Base-by-base conservation (phyloP, 345 rosid species). In the Arabidopsis suecica region DNA sequence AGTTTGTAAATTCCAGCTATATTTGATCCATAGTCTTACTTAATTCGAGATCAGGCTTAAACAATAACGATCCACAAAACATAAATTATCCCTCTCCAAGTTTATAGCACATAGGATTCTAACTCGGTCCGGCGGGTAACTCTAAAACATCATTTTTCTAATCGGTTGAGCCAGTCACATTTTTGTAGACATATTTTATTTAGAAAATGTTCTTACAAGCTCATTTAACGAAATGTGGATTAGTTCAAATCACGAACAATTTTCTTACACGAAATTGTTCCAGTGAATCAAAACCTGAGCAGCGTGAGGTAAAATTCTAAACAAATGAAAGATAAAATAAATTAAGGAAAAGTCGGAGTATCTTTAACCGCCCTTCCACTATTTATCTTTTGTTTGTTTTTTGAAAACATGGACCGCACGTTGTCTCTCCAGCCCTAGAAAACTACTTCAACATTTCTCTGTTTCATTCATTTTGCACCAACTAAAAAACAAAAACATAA, bases 391-490 rank as follows among this genome's bases (percentile, higher is more conserved):
- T 40, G 20, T 37, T 9, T 37, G 16, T 12, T 18, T 47, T 0
- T 18, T 2, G 1, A 33, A 3, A 14, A 66, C 81, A 72, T 78
- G 81, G 73, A 66, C 44, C 58, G 77, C 81, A 78, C 81, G 81
- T 72, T 59, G 73, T 71, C 65, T 33, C 61, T 32, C 7, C 12
- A 59, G 73, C 77, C 74, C 77, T 66, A 72, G 77, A 72, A 78
- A 72, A 78, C 57, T 28, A 51, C 9, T 33, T 5, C 51, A 60
- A 59, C 77, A 40, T 60, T 59, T 72, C 81, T 57, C 6, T 7
- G 47, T 66, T 78, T 66, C 71, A 70, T 65, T 50, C 77, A 78
- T 72, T 72, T 16, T 33, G 33, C 64, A 71, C 67, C 41, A 71
- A 51, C 57, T 40, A 55, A 34, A 65, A 71, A 28, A 62, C 42